Evolutionary conservation across 2,329 filamentous ascomycete genomes (phyloP), one percentile per base, ranked within the genome.

Genomic region (Karstenula rhodostoma): DNA sequence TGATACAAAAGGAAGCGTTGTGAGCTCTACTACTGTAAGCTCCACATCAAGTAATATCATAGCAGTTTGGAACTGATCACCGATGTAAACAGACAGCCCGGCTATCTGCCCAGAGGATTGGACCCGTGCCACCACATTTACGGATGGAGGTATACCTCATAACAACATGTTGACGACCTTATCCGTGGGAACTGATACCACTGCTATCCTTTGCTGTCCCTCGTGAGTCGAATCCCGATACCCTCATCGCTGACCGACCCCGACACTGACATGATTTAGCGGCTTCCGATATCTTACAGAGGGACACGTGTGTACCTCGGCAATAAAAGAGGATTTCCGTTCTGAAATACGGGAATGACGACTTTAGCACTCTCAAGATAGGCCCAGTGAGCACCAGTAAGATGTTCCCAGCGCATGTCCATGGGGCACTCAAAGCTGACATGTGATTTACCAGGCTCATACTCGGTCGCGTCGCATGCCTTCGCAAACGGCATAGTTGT

Each of bases 401-500:
- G 48, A n/a, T 23, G n/a, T 25, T 17, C n/a, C 37, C 25, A 5
- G 4, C 22, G 12, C 17, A 15, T 50, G 25, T 2, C 17, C 13
- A 1, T 13, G 10, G 7, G 15, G 13, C 1, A 29, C 4, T 27
- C 6, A 12, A 27, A 15, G 29, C 47, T 35, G 27, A 50, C 47
- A 7, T 13, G 13, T 12, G 2, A 12, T n/a, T 4, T 15, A 10
- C 5, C 19, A 51, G 48, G 32, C 25, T 32, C 32, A 29, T 54
- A 54, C 25, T 7, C 37, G 22, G 25, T 10, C 23, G 17, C 37
- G 5, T 54, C 51, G 12, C 37, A 44, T 10, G 51, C 51, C 7
- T 54, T 43, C 25, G 51, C 51, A 23, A 54, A 54, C 25, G 51
- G 37, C 19, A 23, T 54, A 13, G 27, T 44, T 19, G 35, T 33